Percentiles rank a stretch among this genome's conserved stretches.
Evolutionary conservation across 305 asterid genomes (phyloP).

Genomic region (Fraxinus baroniana): DNA sequence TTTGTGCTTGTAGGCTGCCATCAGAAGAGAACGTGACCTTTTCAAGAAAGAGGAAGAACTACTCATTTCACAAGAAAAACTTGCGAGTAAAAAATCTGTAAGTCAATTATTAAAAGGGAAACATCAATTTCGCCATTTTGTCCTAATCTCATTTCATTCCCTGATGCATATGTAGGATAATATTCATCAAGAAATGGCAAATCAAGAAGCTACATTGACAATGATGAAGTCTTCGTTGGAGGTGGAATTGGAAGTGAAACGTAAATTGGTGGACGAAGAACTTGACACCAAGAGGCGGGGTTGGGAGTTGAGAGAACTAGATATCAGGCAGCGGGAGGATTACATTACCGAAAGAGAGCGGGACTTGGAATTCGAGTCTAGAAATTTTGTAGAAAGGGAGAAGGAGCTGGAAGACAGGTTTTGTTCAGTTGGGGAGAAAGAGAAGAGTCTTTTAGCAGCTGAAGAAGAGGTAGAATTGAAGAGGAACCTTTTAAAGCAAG

Average conservation of each 20-base stretch:
- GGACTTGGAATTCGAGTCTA: constrained; percentile 56
- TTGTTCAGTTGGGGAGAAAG: constrained; percentile 49
- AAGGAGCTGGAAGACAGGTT: constrained; percentile 62
- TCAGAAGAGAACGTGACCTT: constrained; percentile 56
- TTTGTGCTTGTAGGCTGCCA: constrained; percentile 47
- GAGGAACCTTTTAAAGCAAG: constrained; percentile 45
- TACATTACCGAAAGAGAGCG: constrained; percentile 63
- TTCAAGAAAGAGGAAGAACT: constrained; percentile 76
- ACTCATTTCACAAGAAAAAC: constrained; percentile 59
- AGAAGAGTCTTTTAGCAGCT: constrained; percentile 49
- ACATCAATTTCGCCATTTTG: background rate
- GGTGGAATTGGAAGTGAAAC: constrained; percentile 64
- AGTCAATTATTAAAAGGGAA: constrained; percentile 32
- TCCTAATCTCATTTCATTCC: constrained; percentile 14
- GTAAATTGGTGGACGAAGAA: constrained; percentile 73
- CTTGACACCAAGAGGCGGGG: constrained; percentile 64
- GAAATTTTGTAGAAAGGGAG: constrained; percentile 52
- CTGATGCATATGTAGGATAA: constrained; percentile 55
- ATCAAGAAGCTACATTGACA: constrained; percentile 59
- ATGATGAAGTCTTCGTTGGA: constrained; percentile 54
- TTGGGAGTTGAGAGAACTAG: constrained; percentile 90
- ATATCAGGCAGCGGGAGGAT: constrained; percentile 76
- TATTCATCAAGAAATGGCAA: constrained; percentile 47
- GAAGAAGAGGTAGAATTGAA: constrained; percentile 56
- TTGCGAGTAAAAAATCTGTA: constrained; percentile 69